Base-by-base conservation (phyloP, 2,329 filamentous ascomycete species). In the Diaporthe destruens region DNA sequence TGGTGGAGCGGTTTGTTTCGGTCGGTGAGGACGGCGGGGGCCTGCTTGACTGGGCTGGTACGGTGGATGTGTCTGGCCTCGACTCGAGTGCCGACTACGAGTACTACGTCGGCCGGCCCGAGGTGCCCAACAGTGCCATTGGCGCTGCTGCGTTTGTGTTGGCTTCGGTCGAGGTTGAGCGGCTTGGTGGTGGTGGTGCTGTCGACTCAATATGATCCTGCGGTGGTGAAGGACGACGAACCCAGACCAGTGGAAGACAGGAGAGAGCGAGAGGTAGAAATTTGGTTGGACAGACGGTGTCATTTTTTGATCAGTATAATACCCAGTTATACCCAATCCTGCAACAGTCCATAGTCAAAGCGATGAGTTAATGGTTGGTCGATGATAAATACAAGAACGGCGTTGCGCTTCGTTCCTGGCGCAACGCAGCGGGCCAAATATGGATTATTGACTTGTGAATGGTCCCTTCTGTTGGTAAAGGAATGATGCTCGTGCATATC, bases 1-100 rank as follows among this genome's bases (percentile, higher is more conserved):
- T 71, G 14, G 56, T 34, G 0, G 12, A 44, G 18, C 20, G 9
- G 3, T 75, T 75, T 29, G 67, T 76, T 18, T 39, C 18, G 1
- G 18, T 42, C 59, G 18, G 16, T 14, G 56, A 71, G 39, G 67
- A 18, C 2, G 55, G 72, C 54, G 74, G 5, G 29, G 29, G 69
- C 2, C 63, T 69, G 0, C 44, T 76, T 51, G 77, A 80, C 4
- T 84, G 80, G 47, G 80, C 82, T 66, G 80, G 80, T 54, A 84
- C 83, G 0, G 82, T 84, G 5, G 68, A 79, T 0, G 82, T 84
- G 8, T 84, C 82, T 75, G 84, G 82, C 66, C 76, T 84, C 42
- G 84, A 84, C 76, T 84, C 83, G 57, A 84, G 78, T 3, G 83
- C 83, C 1, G 77, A 75, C 1, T 84, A 82, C 72, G 80, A 84